Percentiles rank a stretch among this genome's conserved stretches.
These are phyloP conservation scores for Yamadazyma diospyri DNA, from an alignment of 1,139 yeast species.

Conservation along the genomic window DNA sequence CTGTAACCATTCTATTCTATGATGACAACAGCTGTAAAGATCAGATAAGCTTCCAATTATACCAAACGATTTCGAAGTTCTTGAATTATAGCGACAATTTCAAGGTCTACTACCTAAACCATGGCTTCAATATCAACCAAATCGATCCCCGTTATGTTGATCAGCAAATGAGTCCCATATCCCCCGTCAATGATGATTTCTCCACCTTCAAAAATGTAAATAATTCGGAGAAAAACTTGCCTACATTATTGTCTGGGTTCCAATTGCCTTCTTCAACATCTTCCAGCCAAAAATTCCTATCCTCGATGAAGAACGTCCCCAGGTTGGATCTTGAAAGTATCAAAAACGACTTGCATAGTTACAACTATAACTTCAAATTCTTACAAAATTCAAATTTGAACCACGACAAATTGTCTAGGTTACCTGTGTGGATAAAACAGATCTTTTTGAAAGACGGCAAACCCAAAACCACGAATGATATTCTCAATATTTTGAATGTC, in stretches of 20 bases:
- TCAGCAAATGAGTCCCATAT: conserved; percentile 8
- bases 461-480: conserved; percentile 18
- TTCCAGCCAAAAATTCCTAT: conserved; percentile 27
- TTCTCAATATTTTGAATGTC: conserved; percentile 30
- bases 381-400: conserved; percentile 21
- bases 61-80: conserved; percentile 43
- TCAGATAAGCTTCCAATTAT: conserved; percentile 33
- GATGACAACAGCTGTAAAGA: conserved; percentile 34
- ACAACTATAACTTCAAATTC: conserved; percentile 33
- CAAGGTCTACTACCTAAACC: conserved; percentile 29
- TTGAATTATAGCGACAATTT: conserved; percentile 23
- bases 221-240: conserved; percentile 4
- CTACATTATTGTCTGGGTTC: conserved; percentile 27
- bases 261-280: conserved; percentile 35
- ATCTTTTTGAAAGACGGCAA: conserved; percentile 15
- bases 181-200: conserved; percentile 6
- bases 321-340: conserved; percentile 16
- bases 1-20: conserved; percentile 42
- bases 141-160: conserved; percentile 11
- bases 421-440: conserved; percentile 50
- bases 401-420: conserved; percentile 15
- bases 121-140: conserved; percentile 28
- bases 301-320: conserved; percentile 26
- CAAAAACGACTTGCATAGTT: conserved; percentile 17
- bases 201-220: background rate